A percentile compares a stretch with the other conserved stretches of the same genome.
Conservation (phyloP, 179 eudicot genomes). For the Beta macrorhiza region DNA sequence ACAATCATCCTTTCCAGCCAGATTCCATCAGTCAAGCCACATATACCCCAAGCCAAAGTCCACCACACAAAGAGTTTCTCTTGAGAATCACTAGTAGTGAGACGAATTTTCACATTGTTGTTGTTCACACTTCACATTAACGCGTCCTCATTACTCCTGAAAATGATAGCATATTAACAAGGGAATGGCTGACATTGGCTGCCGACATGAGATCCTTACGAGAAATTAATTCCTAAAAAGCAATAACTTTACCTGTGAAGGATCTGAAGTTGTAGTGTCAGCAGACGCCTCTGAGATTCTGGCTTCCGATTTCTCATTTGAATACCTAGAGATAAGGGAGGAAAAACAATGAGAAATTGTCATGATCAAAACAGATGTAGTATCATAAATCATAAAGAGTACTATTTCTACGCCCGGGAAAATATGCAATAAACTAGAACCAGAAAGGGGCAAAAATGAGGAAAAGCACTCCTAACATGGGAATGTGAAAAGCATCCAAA, state of each 20-base stretch:
- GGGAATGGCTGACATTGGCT: conserved; percentile 4
- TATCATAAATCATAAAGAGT: too few species aligned
- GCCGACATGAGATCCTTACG: not conserved
- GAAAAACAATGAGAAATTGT: not conserved
- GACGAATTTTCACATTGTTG: not conserved
- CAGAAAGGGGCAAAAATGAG: too few species aligned
- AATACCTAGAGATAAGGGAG: conserved; percentile 36
- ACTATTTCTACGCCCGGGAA: too few species aligned
- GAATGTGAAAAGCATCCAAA: too few species aligned
- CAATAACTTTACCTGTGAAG: conserved; percentile 36
- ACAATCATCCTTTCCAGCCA: conserved; percentile 16
- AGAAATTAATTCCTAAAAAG: not conserved
- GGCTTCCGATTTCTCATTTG: conserved; percentile 66
- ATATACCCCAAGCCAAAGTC: conserved; percentile 6
- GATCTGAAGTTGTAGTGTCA: conserved; percentile 31
- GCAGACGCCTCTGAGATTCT: conserved; percentile 40
- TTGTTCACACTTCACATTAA: not conserved
- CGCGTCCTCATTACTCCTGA: conserved; percentile 26
- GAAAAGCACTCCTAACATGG: too few species aligned
- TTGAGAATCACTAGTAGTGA: conserved; percentile 1
- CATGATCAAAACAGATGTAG: not conserved
- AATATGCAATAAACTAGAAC: too few species aligned
- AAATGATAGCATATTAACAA: conserved; percentile 15
- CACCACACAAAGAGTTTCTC: not conserved
- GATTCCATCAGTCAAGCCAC: not conserved